phyloP scores from a whole-genome alignment of 257 asterid genomes.

The Striga asiatica region DNA sequence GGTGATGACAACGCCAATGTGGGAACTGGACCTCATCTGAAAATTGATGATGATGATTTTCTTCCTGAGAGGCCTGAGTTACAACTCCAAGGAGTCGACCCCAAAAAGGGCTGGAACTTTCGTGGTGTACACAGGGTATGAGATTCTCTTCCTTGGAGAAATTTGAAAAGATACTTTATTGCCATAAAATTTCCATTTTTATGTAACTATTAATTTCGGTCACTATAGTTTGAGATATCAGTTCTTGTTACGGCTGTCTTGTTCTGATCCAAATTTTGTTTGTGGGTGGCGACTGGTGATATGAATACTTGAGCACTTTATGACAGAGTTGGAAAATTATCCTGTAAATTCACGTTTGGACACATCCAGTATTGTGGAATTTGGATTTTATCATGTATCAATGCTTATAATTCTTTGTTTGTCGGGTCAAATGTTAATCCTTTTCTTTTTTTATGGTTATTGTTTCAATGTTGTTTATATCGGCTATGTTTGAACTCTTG shows the following conservation, averaged over 20 bases:
- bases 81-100: slow-evolving; percentile 76
- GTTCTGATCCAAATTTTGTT: background rate
- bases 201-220: too few species aligned
- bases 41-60: slow-evolving; percentile 46
- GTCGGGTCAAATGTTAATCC: background rate
- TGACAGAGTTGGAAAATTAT: background rate
- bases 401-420: slow-evolving; percentile 1
- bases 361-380: background rate
- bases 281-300: too few species aligned
- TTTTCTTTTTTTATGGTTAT: background rate
- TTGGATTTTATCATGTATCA: background rate
- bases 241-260: background rate
- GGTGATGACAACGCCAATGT: slow-evolving; percentile 25
- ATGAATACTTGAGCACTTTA: slow-evolving; percentile 2
- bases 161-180: background rate
- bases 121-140: slow-evolving; percentile 92
- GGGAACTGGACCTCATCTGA: slow-evolving; percentile 16
- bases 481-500: too few species aligned
- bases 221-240: background rate
- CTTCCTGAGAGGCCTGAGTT: slow-evolving; percentile 51
- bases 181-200: too few species aligned
- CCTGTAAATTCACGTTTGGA: background rate
- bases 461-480: background rate
- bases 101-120: slow-evolving; percentile 80
- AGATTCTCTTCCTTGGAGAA: background rate